Evolutionary conservation across 2,329 filamentous ascomycete species (phyloP).

Genomic region (Knufia fluminis): DNA sequence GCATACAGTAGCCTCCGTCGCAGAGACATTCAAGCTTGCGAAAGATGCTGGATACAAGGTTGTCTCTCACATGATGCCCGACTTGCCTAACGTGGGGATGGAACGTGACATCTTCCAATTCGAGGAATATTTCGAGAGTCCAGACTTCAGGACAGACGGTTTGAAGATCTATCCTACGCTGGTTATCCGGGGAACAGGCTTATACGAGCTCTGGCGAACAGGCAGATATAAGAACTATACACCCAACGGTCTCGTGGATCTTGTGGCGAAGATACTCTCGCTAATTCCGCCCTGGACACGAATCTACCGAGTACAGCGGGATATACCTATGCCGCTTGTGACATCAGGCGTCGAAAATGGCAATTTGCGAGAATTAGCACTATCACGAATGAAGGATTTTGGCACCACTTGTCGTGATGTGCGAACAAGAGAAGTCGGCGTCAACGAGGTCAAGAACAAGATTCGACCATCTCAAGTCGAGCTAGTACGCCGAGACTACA

Average conservation of each 20-base stretch:
- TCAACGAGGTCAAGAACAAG: conserved; percentile 99
- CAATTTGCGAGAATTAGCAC: conserved; percentile 82
- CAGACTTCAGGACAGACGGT: conserved; percentile 89
- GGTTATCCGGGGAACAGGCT: conserved; percentile 88
- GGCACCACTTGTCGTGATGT: conserved; percentile 95
- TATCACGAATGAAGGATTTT: conserved; percentile 99
- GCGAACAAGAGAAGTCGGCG: conserved; percentile 88
- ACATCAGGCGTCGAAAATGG: conserved; percentile 97
- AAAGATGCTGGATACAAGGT: conserved; percentile 99
- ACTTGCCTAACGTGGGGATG: conserved; percentile 95
- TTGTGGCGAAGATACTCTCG: conserved; percentile 91
- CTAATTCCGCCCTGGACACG: conserved; percentile 95
- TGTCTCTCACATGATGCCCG: conserved; percentile 99
- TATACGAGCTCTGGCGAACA: conserved; percentile 96
- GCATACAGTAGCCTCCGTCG: conserved; percentile 89
- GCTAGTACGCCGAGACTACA: conserved; percentile 85
- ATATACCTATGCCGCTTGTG: conserved; percentile 99
- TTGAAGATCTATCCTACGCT: conserved; percentile 97
- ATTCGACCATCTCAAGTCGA: conserved; percentile 94
- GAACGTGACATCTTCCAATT: conserved; percentile 96
- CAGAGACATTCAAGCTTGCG: conserved; percentile 91
- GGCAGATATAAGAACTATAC: conserved; percentile 98
- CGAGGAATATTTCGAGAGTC: conserved; percentile 94
- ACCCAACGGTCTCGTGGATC: conserved; percentile 88
- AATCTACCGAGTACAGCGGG: conserved; percentile 95